Base-by-base conservation (phyloP, 2,329 filamentous ascomycete genomes). In the Trichophyton mentagrophytes region DNA sequence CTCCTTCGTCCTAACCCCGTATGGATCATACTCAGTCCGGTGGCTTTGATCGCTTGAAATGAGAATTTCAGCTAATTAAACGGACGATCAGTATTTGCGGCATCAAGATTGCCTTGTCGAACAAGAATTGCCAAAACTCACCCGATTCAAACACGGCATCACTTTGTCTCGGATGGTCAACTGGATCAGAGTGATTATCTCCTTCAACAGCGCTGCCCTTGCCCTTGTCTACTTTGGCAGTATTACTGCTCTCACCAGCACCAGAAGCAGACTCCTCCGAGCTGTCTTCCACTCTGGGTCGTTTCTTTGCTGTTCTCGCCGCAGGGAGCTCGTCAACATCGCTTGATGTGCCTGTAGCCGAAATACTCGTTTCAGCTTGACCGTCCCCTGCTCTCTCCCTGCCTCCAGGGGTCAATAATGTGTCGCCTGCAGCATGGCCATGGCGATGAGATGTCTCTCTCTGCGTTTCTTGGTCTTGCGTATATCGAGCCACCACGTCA, bases 401-500 rank as follows among this genome's bases (percentile, higher is more conserved):
- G 42, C 49, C 13, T 15, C 22, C 33, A 55, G 40, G 42, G 46
- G 33, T 9, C 46, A 22, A 17, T 17, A 17, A 17, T 17, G 17
- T 17, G 33, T 47, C n/a, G 17, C 33, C 13, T 56, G 59, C 17
- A 58, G 49, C 11, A 27, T n/a, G 49, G 22, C 7, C 22, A 30
- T 13, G 33, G 33, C 33, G 3, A 9, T 38, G 33, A 4, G 8
- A 9, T 38, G 33, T 38, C 9, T 38, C 33, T 38, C 17, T 33
- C 22, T 7, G 49, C 7, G 7, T 11, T 13, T 27, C 3, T 38
- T 13, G 8, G 3, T 11, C 25, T 33, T 25, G 27, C 22, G 25
- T 36, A 60, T 51, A 64, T 49, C 36, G 60, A n/a, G 59, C 33
- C 13, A 62, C 60, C 3, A 62, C 57, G 3, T 1, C 20, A 5